A percentile compares a stretch with the other conserved stretches of the same genome.
Evolutionary conservation across 495 filamentous ascomycete genomes (phyloP).

Genomic region (Aspergillus panamensis): DNA sequence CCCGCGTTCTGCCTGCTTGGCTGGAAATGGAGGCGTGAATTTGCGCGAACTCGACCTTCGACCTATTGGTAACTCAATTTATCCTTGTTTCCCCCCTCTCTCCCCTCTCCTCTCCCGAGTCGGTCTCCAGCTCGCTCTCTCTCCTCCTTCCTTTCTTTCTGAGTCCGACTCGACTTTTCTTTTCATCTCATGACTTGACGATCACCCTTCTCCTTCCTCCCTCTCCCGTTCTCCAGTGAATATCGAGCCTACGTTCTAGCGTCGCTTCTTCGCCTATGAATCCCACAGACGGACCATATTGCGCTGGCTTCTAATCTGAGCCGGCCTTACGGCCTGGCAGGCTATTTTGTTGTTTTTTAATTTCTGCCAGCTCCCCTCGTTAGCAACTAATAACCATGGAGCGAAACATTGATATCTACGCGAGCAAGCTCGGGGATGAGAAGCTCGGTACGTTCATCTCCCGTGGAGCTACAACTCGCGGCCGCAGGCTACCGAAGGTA

Average conservation of each 20-base stretch:
- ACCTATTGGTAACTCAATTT: constrained; percentile 53
- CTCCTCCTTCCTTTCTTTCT: constrained; percentile 61
- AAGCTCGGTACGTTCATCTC: constrained; percentile 49
- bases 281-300: constrained; percentile 23
- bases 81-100: constrained; percentile 34
- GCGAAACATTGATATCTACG: constrained; percentile 57
- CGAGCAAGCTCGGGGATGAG: constrained; percentile 56
- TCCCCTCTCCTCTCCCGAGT: constrained; percentile 27
- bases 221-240: constrained; percentile 53
- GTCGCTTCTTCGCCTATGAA: constrained; percentile 50
- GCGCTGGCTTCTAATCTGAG: constrained; percentile 33
- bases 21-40: constrained; percentile 28
- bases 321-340: constrained; percentile 46
- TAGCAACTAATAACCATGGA: constrained; percentile 41
- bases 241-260: constrained; percentile 41
- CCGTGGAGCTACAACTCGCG: not conserved
- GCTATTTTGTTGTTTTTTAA: constrained; percentile 22
- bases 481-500: not conserved
- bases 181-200: constrained; percentile 39
- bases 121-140: constrained; percentile 30
- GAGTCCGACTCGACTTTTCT: no score
- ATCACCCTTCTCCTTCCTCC: constrained; percentile 13
- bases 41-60: constrained; percentile 35
- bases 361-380: constrained; percentile 25
- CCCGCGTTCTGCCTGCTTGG: constrained; percentile 38